phyloP scores from a whole-genome alignment of 352 stramenopile genomes.

The Pythium angustatum region DNA sequence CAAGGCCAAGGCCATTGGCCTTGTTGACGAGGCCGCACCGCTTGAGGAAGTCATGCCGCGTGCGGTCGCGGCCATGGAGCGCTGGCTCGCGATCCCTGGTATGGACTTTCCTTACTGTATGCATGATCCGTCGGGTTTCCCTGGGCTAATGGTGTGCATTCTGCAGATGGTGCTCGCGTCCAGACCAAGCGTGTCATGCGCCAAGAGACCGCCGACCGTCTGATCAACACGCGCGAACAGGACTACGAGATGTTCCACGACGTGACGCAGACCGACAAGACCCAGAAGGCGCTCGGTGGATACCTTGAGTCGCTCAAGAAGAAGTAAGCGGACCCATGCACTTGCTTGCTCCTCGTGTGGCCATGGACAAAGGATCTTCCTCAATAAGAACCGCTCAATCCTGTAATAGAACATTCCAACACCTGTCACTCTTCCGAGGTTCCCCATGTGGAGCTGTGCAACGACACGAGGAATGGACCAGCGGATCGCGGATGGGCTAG shows the following conservation, averaged over 20 bases:
- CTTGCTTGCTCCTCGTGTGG: no score
- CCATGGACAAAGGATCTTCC: not conserved
- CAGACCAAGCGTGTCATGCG: constrained; percentile 81
- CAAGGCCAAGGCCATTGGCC: constrained; percentile 71
- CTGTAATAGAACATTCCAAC: not conserved
- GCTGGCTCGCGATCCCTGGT: constrained; percentile 86
- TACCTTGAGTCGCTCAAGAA: constrained; percentile 86
- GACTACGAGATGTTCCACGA: constrained; percentile 73
- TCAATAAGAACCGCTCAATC: constrained; percentile 13
- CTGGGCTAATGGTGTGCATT: not conserved
- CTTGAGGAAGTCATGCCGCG: constrained; percentile 78
- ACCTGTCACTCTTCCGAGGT: constrained; percentile 17
- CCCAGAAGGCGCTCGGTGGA: constrained; percentile 76
- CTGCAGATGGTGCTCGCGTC: constrained; percentile 60
- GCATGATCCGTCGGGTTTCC: not conserved
- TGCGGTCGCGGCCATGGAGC: constrained; percentile 58
- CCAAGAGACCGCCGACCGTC: constrained; percentile 63
- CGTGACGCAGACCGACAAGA: constrained; percentile 80
- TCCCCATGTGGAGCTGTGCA: not conserved
- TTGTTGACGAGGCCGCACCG: constrained; percentile 76
- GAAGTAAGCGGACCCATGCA: constrained; percentile 26
- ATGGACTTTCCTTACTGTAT: not conserved
- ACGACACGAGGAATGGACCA: constrained; percentile 11
- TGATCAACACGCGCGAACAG: constrained; percentile 49
- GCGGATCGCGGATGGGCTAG: constrained; percentile 13